These are phyloP conservation scores for Megacollybia marginata DNA, from an alignment of 768 basidiomycete genomes.

Conservation along the genomic window DNA sequence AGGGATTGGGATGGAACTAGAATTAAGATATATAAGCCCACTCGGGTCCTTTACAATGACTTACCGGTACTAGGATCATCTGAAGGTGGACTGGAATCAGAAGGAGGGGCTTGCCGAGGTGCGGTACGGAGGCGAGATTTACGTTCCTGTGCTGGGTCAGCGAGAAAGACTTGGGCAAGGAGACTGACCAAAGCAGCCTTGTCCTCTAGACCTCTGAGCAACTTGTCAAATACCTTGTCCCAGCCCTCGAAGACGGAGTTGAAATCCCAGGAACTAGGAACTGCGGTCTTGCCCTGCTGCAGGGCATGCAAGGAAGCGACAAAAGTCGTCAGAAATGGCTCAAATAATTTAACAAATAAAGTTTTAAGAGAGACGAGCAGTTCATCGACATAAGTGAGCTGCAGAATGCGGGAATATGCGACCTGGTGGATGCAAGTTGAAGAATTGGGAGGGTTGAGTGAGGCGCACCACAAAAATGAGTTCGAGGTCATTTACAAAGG, in stretches of 20 bases:
- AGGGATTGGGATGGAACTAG: conserved; percentile 41
- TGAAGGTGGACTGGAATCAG: conserved; percentile 42
- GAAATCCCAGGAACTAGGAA: conserved; percentile 56
- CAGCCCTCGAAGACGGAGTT: conserved; percentile 65
- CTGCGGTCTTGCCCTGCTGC: conserved; percentile 35
- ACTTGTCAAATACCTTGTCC: conserved; percentile 73
- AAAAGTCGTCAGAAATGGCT: conserved; percentile 77
- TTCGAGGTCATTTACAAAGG: conserved; percentile 90
- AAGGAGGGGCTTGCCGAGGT: conserved; percentile 23
- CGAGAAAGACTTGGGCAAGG: neutral
- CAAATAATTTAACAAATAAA: conserved; percentile 81
- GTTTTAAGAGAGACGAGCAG: conserved; percentile 74
- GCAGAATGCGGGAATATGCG: conserved; percentile 93
- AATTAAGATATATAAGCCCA: conserved; percentile 1
- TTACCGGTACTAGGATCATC: conserved; percentile 57
- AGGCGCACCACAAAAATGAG: conserved; percentile 88
- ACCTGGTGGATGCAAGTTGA: conserved; percentile 43
- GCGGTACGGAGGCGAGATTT: conserved; percentile 53
- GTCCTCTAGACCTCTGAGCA: conserved; percentile 68
- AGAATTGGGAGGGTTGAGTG: neutral
- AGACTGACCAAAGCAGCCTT: conserved; percentile 57
- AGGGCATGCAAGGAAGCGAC: conserved; percentile 74
- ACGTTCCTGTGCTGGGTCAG: conserved; percentile 46
- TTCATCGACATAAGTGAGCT: conserved; percentile 89
- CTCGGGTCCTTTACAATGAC: conserved; percentile 7